These are phyloP conservation scores for Naganishia friedmannii DNA, from an alignment of 768 basidiomycete genomes.

Conservation along the genomic window DNA sequence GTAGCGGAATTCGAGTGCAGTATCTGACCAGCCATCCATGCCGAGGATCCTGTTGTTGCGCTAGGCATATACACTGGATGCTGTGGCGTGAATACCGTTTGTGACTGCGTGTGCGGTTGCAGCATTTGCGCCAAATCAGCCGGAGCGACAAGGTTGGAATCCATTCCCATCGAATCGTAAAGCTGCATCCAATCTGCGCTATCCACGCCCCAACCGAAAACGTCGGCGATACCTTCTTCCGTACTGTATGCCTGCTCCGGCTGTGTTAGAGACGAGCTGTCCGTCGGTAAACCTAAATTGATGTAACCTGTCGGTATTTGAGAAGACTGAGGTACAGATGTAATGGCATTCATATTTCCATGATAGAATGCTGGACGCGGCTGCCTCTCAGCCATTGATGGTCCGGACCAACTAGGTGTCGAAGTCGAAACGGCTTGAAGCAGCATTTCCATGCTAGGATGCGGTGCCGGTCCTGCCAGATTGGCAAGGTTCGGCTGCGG, in stretches of 20 bases:
- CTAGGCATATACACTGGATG: neutral
- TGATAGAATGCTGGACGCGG: neutral
- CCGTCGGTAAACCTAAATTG: constrained; percentile 12
- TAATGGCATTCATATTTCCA: neutral
- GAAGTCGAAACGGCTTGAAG: constrained; percentile 15
- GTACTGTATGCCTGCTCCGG: neutral
- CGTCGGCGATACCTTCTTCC: constrained; percentile 18
- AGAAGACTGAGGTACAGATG: neutral
- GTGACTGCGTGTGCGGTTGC: constrained; percentile 3
- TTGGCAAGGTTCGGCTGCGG: constrained; percentile 15
- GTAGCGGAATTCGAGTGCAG: neutral
- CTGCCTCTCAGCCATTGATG: neutral
- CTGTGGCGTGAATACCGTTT: neutral
- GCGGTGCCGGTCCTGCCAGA: constrained; percentile 1
- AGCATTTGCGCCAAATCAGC: constrained; percentile 5
- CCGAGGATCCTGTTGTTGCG: neutral
- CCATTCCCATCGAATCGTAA: constrained; percentile 20
- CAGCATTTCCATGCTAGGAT: constrained; percentile 16
- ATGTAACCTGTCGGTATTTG: constrained; percentile 7
- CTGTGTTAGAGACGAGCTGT: neutral
- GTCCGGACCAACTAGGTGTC: neutral
- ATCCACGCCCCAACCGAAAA: constrained; percentile 21
- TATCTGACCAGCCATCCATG: neutral
- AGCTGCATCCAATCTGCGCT: constrained; percentile 21
- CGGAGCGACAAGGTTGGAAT: constrained; percentile 12